phyloP scores from a whole-genome alignment of 2,329 filamentous ascomycete genomes.

The Talaromyces pinophilus region DNA sequence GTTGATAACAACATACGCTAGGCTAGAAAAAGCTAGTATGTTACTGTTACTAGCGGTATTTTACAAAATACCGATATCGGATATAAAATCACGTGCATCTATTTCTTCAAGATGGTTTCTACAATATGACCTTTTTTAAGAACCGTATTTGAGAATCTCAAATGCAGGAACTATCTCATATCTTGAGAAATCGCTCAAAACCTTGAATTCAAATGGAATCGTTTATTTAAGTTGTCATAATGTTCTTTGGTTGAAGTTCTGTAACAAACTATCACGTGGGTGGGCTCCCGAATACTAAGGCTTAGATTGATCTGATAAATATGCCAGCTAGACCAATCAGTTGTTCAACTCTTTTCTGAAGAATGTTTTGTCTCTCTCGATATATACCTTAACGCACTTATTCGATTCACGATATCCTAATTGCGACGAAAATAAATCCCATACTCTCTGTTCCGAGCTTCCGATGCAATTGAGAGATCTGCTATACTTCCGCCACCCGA shows the following conservation, averaged over 20 bases:
- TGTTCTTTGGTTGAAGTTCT: not conserved
- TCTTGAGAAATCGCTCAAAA: no score
- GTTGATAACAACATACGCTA: conserved; percentile 16
- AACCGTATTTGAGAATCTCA: no score
- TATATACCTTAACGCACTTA: not conserved
- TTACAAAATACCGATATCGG: conserved; percentile 2
- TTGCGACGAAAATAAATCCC: not conserved
- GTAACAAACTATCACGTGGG: conserved; percentile 1
- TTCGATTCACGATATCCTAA: no score
- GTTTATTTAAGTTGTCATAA: no score
- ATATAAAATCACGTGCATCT: not conserved
- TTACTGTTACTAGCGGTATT: not conserved
- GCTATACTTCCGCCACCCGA: not conserved
- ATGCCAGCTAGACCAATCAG: conserved; percentile 6
- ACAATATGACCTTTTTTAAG: not conserved
- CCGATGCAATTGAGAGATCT: not conserved
- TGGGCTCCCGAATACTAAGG: not conserved
- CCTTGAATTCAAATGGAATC: not conserved
- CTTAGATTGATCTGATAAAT: conserved; percentile 10
- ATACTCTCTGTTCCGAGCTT: not conserved
- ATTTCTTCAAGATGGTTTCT: not conserved
- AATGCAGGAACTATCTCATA: not conserved
- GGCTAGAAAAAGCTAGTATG: not conserved
- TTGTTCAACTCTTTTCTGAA: not conserved
- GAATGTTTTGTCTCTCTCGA: not conserved